Base-by-base conservation (phyloP, 768 basidiomycete genomes). In the Lactifluus piperatus region DNA sequence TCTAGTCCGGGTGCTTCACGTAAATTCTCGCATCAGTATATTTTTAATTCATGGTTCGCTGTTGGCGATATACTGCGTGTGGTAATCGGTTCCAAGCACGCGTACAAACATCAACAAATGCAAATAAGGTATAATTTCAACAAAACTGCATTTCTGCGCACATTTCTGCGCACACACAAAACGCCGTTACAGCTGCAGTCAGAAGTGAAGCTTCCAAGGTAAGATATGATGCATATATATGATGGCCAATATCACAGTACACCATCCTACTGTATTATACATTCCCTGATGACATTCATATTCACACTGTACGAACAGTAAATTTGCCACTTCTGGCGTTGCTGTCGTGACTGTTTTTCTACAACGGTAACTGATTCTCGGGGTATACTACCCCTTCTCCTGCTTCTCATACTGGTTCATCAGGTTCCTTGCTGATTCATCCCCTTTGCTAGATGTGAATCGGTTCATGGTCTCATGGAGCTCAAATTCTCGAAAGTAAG, bases 351-450 rank as follows among this genome's bases (percentile, higher is more conserved):
- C 69, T 76, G 71, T 71, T 71, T n/a, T 76, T 81, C 84, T 88
- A 88, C 86, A 88, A 88, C 86, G 86, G 86, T 88, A 88, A 78
- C 86, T 88, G 86, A 88, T 72, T 76, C 71, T 41, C 66, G 63
- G 64, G 43, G 57, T 56, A 59, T 61, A 64, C 51, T 51, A 64
- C 61, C 34, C 43, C 45, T 47, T 29, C 39, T 36, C 52, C 54
- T 43, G 53, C 54, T 54, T 16, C 24, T 54, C n/a, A 14, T 30
- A 3, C 10, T 24, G 3, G 13, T 26, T 48, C 32, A 24, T 39
- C 29, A 32, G 34, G 3, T 36, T 32, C 16, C 26, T 60, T 41
- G 43, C 54, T 60, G 34, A 60, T 43, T 4, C 16, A 20, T 22
- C 48, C 3, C 24, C 16, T 22, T 52, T 48, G 0, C 32, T 14